Conservation (phyloP, 257 asterid species). For the Lavandula angustifolia region DNA sequence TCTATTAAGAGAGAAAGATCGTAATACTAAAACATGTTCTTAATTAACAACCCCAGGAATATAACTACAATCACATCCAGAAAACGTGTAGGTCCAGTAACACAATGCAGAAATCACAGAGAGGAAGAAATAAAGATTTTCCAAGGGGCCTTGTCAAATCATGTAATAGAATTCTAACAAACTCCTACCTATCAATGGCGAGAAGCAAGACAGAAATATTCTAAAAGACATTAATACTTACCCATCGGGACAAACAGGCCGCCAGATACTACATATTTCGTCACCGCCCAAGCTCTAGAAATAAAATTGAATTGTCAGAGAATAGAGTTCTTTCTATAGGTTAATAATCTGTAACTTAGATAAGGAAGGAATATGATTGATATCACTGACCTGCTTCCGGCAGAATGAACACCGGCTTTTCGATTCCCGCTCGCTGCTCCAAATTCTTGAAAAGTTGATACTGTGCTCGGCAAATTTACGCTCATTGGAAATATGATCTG, state of each 20-base stretch:
- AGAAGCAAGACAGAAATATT: background rate
- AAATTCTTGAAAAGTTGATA: constrained; percentile 77
- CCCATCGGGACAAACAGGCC: constrained; percentile 95
- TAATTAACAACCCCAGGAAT: constrained; percentile 13
- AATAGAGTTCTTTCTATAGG: constrained; percentile 10
- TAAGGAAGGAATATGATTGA: constrained; percentile 21
- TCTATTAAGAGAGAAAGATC: background rate
- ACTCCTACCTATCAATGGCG: constrained; percentile 1
- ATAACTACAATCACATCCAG: background rate
- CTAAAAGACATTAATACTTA: constrained; percentile 34
- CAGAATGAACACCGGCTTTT: constrained; percentile 85
- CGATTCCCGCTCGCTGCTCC: constrained; percentile 92
- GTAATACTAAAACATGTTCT: background rate
- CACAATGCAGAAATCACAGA: background rate
- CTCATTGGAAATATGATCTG: constrained; percentile 54
- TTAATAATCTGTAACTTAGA: constrained; percentile 21
- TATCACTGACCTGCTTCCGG: constrained; percentile 62
- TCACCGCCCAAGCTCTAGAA: constrained; percentile 55
- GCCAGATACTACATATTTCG: constrained; percentile 85
- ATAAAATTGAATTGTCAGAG: constrained; percentile 25
- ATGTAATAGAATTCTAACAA: background rate
- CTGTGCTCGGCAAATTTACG: constrained; percentile 60
- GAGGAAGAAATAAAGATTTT: background rate
- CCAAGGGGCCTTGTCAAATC: background rate
- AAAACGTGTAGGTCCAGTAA: background rate